phyloP scores from a whole-genome alignment of 2,329 filamentous ascomycete genomes.

The Curvularia spicifera region DNA sequence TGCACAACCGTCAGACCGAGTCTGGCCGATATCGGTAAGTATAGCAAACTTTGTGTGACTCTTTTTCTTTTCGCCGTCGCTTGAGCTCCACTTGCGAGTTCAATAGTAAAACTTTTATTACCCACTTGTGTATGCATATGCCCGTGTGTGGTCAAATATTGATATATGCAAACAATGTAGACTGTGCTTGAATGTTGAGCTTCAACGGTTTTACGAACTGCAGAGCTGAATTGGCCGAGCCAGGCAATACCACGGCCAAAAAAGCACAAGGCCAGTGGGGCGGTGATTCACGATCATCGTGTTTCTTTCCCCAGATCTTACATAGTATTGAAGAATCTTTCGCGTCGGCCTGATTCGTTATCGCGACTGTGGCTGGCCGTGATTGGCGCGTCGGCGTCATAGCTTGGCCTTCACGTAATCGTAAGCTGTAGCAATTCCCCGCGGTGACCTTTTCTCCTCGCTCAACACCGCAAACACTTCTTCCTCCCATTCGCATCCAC shows the following conservation, averaged over 20 bases:
- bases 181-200: background rate
- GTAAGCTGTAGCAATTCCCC: slow-evolving; percentile 3
- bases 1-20: background rate
- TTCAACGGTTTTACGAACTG: background rate
- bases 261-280: slow-evolving; percentile 7
- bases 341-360: slow-evolving; percentile 2
- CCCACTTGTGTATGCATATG: background rate
- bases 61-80: background rate
- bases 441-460: slow-evolving; percentile 2
- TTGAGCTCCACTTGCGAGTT: background rate
- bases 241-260: background rate
- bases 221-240: background rate
- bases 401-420: slow-evolving; percentile 8
- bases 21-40: slow-evolving; percentile 4
- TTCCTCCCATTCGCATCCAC: background rate
- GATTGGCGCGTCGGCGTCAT: slow-evolving; percentile 8
- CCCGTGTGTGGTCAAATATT: background rate
- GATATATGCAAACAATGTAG: background rate
- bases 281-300: slow-evolving; percentile 1
- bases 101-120: background rate
- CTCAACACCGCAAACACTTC: background rate
- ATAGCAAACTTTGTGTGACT: slow-evolving; percentile 3
- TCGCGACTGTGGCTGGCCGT: background rate
- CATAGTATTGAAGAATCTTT: slow-evolving; percentile 5
- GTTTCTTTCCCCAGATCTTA: slow-evolving; percentile 3